Base-by-base conservation (phyloP, 768 basidiomycete genomes). In the Fibroporia radiculosa region DNA sequence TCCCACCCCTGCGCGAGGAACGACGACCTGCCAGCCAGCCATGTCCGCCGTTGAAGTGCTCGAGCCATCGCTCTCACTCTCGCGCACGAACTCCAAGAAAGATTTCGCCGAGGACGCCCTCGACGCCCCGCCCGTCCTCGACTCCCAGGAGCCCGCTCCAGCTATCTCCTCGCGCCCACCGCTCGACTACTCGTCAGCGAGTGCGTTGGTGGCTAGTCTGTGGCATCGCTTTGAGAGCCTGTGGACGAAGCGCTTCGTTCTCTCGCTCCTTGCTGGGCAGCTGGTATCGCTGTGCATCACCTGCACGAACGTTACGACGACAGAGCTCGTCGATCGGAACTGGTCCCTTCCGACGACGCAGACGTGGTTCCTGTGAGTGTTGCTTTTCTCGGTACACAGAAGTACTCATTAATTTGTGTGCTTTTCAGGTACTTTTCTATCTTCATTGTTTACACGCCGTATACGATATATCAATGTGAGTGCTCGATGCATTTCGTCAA, bases 401-500 rank as follows among this genome's bases (percentile, higher is more conserved):
- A 88, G 52, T 92, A 93, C 64, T 82, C 88, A 56, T 73, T 84
- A 4, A 57, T 93, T 18, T 86, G 7, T 34, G 2, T 37, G 40
- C 12, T 27, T 14, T 40, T 18, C 50, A 91, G 89, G 52, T 92
- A 93, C 64, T 82, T 89, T 56, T 73, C 85, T 4, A 57, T 93
- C 19, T 86, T 84, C 60, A 36, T 72, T 22, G 64, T 79, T 44
- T 93, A 91, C 59, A 90, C 90, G 19, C 90, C 90, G 0, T 92
- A 89, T 67, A 93, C 90, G 28, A 86, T 93, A 26, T 91, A 89
- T 60, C 71, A 79, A 67, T 93, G 87, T 90, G 53, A 44, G 84
- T 59, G 3, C 26, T 20, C 1, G 28, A 14, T 38, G 36, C 24
- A 13, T 5, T n/a, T n/a, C n/a, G n/a, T n/a, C n/a, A n/a, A n/a